These are phyloP conservation scores for Oryza brachyantha DNA, from an alignment of 176 grass and related monocot species.

Conservation along the genomic window DNA sequence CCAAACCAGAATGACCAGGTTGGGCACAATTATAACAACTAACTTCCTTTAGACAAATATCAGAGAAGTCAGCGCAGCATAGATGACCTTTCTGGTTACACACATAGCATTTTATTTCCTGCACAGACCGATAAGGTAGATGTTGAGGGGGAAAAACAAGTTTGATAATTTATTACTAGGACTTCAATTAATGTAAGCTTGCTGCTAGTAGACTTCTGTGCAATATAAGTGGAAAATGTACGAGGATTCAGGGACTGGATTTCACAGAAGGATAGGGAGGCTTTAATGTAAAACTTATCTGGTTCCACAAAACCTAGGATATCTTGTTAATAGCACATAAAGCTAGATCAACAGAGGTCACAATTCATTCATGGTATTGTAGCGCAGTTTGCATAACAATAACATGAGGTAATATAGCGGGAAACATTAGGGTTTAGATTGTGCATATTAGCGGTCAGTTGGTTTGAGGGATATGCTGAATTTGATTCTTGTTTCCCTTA, in stretches of 20 bases:
- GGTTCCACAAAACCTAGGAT: background rate
- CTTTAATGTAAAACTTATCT: background rate
- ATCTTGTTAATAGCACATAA: background rate
- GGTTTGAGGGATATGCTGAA: background rate
- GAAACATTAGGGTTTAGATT: background rate
- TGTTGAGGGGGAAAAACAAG: slow-evolving; percentile 10
- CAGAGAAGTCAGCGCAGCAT: slow-evolving; percentile 63
- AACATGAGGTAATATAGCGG: background rate
- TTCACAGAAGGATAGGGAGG: slow-evolving; percentile 10
- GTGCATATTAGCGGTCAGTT: no score
- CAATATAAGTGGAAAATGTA: background rate
- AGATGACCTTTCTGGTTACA: slow-evolving; percentile 90
- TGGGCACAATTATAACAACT: slow-evolving; percentile 95
- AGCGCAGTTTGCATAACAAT: background rate
- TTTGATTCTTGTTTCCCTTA: background rate
- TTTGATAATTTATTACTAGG: slow-evolving; percentile 8
- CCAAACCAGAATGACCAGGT: slow-evolving; percentile 74
- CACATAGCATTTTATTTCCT: slow-evolving; percentile 90
- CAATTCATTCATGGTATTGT: background rate
- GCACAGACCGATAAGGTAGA: slow-evolving; percentile 36
- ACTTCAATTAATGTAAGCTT: background rate
- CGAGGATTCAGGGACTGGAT: background rate
- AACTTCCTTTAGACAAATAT: slow-evolving; percentile 56
- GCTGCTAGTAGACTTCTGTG: slow-evolving; percentile 13
- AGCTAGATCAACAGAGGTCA: background rate